phyloP scores from a whole-genome alignment of 306 rosid species.

The Bauhinia variegata region DNA sequence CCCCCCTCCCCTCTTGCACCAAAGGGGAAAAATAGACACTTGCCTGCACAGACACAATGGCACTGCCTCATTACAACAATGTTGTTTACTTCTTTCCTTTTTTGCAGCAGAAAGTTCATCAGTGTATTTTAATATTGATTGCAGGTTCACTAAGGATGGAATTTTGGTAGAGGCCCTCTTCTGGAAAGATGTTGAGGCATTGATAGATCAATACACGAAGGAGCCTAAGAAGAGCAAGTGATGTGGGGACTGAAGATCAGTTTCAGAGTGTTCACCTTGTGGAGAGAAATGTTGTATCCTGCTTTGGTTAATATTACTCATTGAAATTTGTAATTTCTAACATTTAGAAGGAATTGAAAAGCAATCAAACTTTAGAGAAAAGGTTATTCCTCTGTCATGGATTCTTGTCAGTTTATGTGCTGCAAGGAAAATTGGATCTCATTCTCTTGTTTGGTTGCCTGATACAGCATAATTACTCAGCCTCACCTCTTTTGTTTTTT shows the following conservation, averaged over 20 bases:
- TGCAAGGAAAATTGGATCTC: conserved; percentile 17
- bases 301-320: conserved; percentile 9
- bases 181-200: conserved; percentile 66
- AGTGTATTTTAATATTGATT: conserved; percentile 24
- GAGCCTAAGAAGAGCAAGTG: conserved; percentile 64
- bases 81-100: too few species aligned
- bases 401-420: conserved; percentile 19
- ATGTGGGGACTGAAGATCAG: conserved; percentile 20
- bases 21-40: neutral
- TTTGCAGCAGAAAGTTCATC: conserved; percentile 14
- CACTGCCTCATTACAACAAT: neutral
- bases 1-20: neutral
- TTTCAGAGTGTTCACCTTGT: conserved; percentile 13
- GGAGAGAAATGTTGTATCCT: conserved; percentile 29
- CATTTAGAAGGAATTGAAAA: conserved; percentile 33
- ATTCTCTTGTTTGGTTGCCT: conserved; percentile 19
- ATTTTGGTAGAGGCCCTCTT: conserved; percentile 61
- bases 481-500: too few species aligned
- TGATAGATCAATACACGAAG: conserved; percentile 50
- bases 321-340: conserved; percentile 26
- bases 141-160: conserved; percentile 75
- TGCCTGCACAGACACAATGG: neutral
- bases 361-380: conserved; percentile 36
- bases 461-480: neutral
- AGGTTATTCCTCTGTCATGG: conserved; percentile 25